phyloP scores from a whole-genome alignment of 2,329 filamentous ascomycete genomes.

The Paradendryphiella salina region DNA sequence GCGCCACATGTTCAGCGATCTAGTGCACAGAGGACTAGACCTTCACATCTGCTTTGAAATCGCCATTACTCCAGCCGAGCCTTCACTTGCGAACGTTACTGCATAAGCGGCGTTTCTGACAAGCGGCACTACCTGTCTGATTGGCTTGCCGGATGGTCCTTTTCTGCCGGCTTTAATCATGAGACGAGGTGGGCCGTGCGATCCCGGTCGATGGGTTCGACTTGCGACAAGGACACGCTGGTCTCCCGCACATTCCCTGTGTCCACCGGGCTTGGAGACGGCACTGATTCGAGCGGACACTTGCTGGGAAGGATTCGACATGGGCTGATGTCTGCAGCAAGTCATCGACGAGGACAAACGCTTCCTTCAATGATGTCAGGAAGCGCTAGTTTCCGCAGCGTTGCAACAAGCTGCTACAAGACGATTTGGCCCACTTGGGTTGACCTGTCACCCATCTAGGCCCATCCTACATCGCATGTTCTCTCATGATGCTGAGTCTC shows the following conservation, averaged over 20 bases:
- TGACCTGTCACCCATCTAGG: constrained; percentile 18
- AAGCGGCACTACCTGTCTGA: constrained; percentile 24
- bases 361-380: constrained; percentile 38
- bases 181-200: constrained; percentile 32
- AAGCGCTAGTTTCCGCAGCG: constrained; percentile 28
- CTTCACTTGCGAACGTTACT: constrained; percentile 41
- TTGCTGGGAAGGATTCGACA: constrained; percentile 38
- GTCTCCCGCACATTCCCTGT: constrained; percentile 40
- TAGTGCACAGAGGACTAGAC: constrained; percentile 16
- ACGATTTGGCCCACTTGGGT: constrained; percentile 24
- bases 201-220: constrained; percentile 33
- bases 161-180: constrained; percentile 41
- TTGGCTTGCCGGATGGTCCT: constrained; percentile 29
- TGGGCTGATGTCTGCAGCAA: constrained; percentile 44
- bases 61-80: constrained; percentile 39
- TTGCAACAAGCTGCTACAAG: constrained; percentile 19
- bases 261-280: constrained; percentile 18
- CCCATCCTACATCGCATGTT: constrained; percentile 10
- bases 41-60: constrained; percentile 40
- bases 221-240: constrained; percentile 34
- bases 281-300: constrained; percentile 39
- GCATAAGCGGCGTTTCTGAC: constrained; percentile 46
- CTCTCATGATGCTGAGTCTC: background rate
- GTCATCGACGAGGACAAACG: constrained; percentile 23
- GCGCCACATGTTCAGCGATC: constrained; percentile 30